Conservation (phyloP, 352 stramenopile species). For the Phytophthora pinifolia region DNA sequence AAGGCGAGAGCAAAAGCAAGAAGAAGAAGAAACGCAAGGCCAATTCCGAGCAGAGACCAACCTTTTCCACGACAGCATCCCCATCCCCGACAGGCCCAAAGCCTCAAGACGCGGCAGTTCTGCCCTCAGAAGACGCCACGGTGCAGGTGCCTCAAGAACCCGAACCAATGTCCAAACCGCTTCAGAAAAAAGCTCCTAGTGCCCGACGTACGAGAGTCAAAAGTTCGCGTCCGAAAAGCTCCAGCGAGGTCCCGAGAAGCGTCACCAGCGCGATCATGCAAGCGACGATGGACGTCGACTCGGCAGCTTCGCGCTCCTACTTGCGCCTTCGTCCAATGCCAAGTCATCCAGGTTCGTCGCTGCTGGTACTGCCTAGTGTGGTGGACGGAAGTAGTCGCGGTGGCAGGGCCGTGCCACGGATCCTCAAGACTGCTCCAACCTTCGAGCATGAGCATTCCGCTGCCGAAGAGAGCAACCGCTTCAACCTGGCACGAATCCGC, state of each 20-base stretch:
- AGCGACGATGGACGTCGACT: conserved; percentile 10
- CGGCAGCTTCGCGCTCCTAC: conserved; percentile 3
- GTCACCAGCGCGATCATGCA: conserved; percentile 21
- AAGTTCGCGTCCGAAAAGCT: conserved; percentile 9
- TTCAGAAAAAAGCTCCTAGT: conserved; percentile 1
- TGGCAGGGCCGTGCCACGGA: conserved; percentile 4
- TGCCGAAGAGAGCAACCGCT: conserved; percentile 11
- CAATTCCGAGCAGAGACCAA: conserved; percentile 14
- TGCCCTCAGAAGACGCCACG: neutral
- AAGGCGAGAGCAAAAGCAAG: conserved; percentile 30
- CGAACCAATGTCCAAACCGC: conserved; percentile 4
- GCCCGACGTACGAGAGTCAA: conserved; percentile 6
- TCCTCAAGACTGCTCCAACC: conserved; percentile 25
- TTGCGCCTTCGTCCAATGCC: conserved; percentile 7
- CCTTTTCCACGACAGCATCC: conserved; percentile 3
- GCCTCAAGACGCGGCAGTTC: conserved; percentile 3
- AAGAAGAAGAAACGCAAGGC: conserved; percentile 24
- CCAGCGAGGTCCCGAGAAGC: conserved; percentile 15
- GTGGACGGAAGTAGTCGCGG: conserved; percentile 10
- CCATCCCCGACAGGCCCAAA: conserved; percentile 4
- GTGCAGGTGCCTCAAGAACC: neutral
- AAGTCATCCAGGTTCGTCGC: conserved; percentile 1
- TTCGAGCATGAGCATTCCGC: conserved; percentile 9
- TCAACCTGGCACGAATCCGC: conserved; percentile 23
- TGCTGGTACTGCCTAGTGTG: conserved; percentile 26